Evolutionary conservation across 768 basidiomycete genomes (phyloP).

Genomic region (Auriscalpium orientale): DNA sequence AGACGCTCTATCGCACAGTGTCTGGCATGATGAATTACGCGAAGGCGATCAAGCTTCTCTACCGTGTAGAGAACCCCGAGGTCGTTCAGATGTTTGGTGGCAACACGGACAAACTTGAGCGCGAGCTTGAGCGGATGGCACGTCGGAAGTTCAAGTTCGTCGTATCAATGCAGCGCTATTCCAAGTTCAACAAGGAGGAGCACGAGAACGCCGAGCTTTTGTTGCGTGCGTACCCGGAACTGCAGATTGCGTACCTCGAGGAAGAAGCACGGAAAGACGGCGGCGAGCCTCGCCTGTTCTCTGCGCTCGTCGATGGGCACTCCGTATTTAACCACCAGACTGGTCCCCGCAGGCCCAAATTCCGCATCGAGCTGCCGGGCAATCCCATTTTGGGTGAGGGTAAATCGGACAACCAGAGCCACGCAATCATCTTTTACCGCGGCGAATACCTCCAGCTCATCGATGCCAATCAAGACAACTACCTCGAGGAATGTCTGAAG

Average conservation of each 20-base stretch:
- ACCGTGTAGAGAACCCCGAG: slow-evolving; percentile 98
- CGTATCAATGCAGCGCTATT: slow-evolving; percentile 99
- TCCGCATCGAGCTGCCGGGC: slow-evolving; percentile 95
- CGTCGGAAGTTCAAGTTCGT: slow-evolving; percentile 98
- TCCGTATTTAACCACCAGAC: slow-evolving; percentile 90
- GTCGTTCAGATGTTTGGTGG: slow-evolving; percentile 96
- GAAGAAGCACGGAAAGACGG: slow-evolving; percentile 95
- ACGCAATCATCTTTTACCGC: too few species aligned
- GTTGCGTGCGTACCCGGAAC: slow-evolving; percentile 93
- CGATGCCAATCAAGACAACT: too few species aligned
- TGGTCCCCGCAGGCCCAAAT: slow-evolving; percentile 90
- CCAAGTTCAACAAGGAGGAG: too few species aligned
- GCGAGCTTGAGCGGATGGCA: slow-evolving; percentile 95
- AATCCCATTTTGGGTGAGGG: too few species aligned
- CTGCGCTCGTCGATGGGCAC: slow-evolving; percentile 94
- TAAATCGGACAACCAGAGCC: too few species aligned
- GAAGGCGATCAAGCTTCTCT: slow-evolving; percentile 97
- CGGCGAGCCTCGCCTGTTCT: slow-evolving; percentile 91
- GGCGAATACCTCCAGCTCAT: too few species aligned
- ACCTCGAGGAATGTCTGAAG: too few species aligned
- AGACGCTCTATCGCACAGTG: slow-evolving; percentile 96
- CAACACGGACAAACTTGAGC: slow-evolving; percentile 94
- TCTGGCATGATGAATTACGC: slow-evolving; percentile 99
- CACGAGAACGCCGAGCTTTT: too few species aligned
- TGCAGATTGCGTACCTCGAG: slow-evolving; percentile 97